Conservation (phyloP, 2,329 filamentous ascomycete species). For the Aspergillus quadricinctus region DNA sequence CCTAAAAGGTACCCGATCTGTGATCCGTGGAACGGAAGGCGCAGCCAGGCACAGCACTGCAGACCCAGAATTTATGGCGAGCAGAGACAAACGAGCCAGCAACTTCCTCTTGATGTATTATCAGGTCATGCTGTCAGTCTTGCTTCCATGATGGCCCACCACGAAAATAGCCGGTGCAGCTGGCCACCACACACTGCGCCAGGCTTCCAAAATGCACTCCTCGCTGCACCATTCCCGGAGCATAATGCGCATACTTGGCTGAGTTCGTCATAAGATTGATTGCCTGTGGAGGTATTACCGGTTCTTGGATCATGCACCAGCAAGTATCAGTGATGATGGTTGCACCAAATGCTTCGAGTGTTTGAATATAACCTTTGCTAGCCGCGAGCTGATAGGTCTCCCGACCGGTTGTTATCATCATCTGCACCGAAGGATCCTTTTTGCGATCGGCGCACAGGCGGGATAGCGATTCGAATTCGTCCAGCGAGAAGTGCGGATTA, state of each 20-base stretch:
- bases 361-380: conserved; percentile 25
- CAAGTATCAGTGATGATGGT: conserved; percentile 44
- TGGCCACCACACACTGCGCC: conserved; percentile 21
- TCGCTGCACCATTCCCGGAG: conserved; percentile 19
- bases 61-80: too few relatives aligned
- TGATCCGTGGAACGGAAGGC: too few relatives aligned
- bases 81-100: too few relatives aligned
- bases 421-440: conserved; percentile 13
- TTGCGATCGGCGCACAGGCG: conserved; percentile 23
- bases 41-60: too few relatives aligned
- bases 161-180: conserved; percentile 11
- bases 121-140: neutral
- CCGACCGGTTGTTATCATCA: conserved; percentile 22
- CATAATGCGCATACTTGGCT: conserved; percentile 46
- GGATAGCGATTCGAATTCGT: conserved; percentile 33
- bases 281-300: conserved; percentile 27
- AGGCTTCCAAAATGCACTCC: conserved; percentile 25
- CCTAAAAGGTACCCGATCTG: neutral
- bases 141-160: neutral
- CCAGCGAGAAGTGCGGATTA: conserved; percentile 43
- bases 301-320: conserved; percentile 46
- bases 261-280: conserved; percentile 44
- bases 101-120: neutral
- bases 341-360: conserved; percentile 36
- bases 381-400: conserved; percentile 15